phyloP scores from a whole-genome alignment of 1,284 basidiomycete species.

The Pyrrhoderma noxium region DNA sequence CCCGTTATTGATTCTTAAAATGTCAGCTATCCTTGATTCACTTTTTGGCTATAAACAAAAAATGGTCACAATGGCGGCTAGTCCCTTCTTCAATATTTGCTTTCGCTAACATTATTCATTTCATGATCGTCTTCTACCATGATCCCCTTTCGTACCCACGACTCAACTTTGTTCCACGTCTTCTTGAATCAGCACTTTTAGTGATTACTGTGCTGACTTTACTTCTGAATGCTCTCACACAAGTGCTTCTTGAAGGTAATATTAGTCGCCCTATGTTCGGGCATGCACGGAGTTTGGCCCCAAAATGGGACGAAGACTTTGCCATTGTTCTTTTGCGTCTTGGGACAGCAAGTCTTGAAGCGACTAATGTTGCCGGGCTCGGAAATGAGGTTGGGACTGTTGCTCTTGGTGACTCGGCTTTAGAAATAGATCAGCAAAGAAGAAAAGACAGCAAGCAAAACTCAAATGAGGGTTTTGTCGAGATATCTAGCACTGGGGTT shows the following conservation, averaged over 20 bases:
- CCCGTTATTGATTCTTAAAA: constrained; percentile 5
- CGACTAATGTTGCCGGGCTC: constrained; percentile 60
- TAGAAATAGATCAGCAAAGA: neutral
- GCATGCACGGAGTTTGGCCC: constrained; percentile 36
- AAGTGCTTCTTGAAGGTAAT: constrained; percentile 50
- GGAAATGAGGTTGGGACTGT: constrained; percentile 65
- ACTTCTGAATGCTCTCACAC: constrained; percentile 52
- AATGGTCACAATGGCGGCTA: constrained; percentile 54
- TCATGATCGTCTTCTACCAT: constrained; percentile 53
- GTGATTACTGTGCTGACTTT: constrained; percentile 48
- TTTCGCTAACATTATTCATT: constrained; percentile 52
- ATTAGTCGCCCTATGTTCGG: constrained; percentile 42
- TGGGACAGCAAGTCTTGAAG: constrained; percentile 67
- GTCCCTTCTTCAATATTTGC: constrained; percentile 58
- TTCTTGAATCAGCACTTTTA: constrained; percentile 58
- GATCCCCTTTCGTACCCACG: constrained; percentile 49
- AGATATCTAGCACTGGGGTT: constrained; percentile 39
- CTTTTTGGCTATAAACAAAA: constrained; percentile 50
- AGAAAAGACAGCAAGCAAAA: constrained; percentile 14
- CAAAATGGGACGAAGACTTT: constrained; percentile 64
- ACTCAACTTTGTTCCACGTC: constrained; percentile 63
- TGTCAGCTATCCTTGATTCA: constrained; percentile 55
- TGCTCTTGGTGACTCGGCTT: constrained; percentile 27
- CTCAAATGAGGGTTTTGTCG: constrained; percentile 28
- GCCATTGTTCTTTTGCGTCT: constrained; percentile 59